These are phyloP conservation scores for Mucor sp. DNA, from an alignment of 371 early-diverging fungal species.

Conservation along the genomic window DNA sequence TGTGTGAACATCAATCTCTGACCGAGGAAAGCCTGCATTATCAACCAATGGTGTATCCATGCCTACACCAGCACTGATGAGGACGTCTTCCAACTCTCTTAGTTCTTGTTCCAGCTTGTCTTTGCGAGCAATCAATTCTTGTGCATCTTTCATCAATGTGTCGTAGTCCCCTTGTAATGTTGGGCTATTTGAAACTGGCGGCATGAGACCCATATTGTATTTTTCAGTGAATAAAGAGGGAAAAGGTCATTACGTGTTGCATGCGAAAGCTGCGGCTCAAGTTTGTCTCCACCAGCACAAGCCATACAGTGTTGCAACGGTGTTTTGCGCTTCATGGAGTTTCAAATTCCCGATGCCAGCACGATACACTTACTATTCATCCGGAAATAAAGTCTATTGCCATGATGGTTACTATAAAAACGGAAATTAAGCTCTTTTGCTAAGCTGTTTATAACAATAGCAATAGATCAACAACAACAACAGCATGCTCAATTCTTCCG, in stretches of 20 bases:
- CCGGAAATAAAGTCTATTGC: background rate
- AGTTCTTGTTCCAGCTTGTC: constrained; percentile 66
- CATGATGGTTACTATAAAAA: background rate
- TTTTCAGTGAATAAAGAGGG: background rate
- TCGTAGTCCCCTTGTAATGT: background rate
- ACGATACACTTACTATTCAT: too few species aligned
- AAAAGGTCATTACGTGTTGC: background rate
- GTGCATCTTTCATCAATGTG: constrained; percentile 35
- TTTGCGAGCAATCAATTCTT: constrained; percentile 62
- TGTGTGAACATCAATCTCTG: constrained; percentile 84
- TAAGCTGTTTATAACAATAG: background rate
- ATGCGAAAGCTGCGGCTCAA: background rate
- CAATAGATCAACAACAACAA: background rate
- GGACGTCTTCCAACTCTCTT: constrained; percentile 49
- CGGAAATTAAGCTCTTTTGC: constrained; percentile 4
- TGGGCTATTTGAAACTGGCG: constrained; percentile 10
- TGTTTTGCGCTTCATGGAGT: background rate
- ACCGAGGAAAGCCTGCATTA: constrained; percentile 79
- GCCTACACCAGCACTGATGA: constrained; percentile 66
- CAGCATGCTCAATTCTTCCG: constrained; percentile 9
- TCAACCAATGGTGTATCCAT: constrained; percentile 80
- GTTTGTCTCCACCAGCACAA: too few species aligned
- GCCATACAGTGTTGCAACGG: too few species aligned
- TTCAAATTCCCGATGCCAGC: background rate
- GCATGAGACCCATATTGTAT: constrained; percentile 16